Base-by-base conservation (phyloP, 176 grass and related monocot species). In the Cocos nucifera region DNA sequence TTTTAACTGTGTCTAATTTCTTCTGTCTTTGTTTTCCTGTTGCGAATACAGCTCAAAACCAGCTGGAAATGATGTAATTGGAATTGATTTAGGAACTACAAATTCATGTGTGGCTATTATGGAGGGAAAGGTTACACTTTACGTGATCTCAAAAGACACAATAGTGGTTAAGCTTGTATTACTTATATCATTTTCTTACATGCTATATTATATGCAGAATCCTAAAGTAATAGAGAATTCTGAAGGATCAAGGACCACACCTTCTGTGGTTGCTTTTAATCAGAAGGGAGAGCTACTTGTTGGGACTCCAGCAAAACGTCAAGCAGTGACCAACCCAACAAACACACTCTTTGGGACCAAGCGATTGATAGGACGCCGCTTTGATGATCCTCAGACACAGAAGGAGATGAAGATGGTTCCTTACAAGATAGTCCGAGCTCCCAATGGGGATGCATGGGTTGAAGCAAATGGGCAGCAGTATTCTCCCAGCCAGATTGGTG, bases 391-490 rank as follows among this genome's bases (percentile, higher is more conserved):
- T 0, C 70, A 69, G 19, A 57, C 57, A 3, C 77, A 79, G 52
- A 79, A 79, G 25, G 77, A 79, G 61, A 73, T 79, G 69, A 79
- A 79, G 17, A 80, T 74, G 77, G 77, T 80, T 4, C 67, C 76
- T 17, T 78, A 59, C 21, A 65, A 78, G 3, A 78, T 78, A 6
- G 68, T 72, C 12, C 71, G 58, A 68, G 77, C 70, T 39, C 51
- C 70, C 6, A 80, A 74, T 58, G 77, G 77, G 51, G 77, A 80
- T 58, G 77, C 77, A 17, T 80, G 77, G 77, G 70, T 69, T 63
- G 77, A 80, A 62, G 59, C 63, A 32, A 80, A 69, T 56, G 70
- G 77, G 16, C 65, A 80, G 51, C 70, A 69, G 69, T 80, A 68
- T 39, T 74, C 70, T 4, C 70, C 77, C 2, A 80, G 77, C 57